Evolutionary conservation across 257 asterid species (phyloP).

Genomic region (Voacanga thouarsii): DNA sequence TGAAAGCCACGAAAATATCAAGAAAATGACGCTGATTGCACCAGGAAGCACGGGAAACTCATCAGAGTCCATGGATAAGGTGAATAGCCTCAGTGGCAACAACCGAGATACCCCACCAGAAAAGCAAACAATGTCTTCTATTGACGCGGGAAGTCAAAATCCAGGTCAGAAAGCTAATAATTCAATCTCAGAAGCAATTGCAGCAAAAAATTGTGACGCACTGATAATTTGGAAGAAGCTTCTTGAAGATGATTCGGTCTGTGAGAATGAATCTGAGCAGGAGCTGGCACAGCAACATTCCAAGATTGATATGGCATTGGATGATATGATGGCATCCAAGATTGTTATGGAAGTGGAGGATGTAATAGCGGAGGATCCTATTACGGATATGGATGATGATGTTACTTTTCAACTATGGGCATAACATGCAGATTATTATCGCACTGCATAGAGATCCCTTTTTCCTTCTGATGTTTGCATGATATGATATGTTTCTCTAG

Average conservation of each 20-base stretch:
- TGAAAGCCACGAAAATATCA: slow-evolving; percentile 1
- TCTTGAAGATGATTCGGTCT: slow-evolving; percentile 8
- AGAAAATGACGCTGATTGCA: slow-evolving; percentile 17
- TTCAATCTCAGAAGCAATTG: background rate
- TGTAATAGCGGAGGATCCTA: slow-evolving; percentile 22
- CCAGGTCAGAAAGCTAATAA: background rate
- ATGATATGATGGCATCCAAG: slow-evolving; percentile 18
- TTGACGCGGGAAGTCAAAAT: background rate
- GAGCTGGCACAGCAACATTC: slow-evolving; percentile 5
- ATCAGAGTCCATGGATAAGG: background rate
- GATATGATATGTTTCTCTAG: too few relatives aligned
- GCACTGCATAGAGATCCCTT: background rate
- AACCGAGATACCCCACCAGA: background rate
- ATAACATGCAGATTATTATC: background rate
- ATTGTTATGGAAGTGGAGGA: slow-evolving; percentile 25
- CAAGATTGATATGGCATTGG: slow-evolving; percentile 19
- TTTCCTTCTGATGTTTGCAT: background rate
- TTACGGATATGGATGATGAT: slow-evolving; percentile 22
- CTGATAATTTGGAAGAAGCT: background rate
- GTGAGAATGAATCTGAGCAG: slow-evolving; percentile 9
- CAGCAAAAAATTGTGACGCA: background rate
- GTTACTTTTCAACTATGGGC: slow-evolving; percentile 20
- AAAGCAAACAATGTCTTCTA: background rate
- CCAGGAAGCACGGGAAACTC: slow-evolving; percentile 5
- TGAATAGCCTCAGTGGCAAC: background rate